These are phyloP conservation scores for Acrocalymma vagum DNA, from an alignment of 2,329 filamentous ascomycete genomes.

Conservation along the genomic window DNA sequence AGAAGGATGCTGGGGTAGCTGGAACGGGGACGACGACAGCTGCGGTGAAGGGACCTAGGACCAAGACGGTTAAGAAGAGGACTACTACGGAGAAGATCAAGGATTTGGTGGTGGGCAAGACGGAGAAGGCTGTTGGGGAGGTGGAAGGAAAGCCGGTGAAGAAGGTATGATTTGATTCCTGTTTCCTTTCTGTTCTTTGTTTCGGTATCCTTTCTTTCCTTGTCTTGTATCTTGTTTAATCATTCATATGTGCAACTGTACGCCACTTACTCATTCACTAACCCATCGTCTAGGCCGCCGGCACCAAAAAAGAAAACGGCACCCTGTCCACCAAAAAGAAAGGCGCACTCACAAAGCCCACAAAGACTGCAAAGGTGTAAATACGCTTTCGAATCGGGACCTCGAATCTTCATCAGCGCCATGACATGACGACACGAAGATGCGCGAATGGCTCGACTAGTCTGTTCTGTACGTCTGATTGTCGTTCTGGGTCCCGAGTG, in stretches of 20 bases:
- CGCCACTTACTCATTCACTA: no score
- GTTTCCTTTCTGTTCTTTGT: background rate
- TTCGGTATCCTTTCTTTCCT: background rate
- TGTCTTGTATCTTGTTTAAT: constrained; percentile 1
- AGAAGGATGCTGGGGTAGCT: constrained; percentile 20
- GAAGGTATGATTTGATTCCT: constrained; percentile 31
- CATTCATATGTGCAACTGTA: background rate
- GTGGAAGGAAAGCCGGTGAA: constrained; percentile 35
- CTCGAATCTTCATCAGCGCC: no score
- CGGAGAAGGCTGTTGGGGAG: constrained; percentile 31
- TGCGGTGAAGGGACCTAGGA: constrained; percentile 17
- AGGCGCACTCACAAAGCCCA: constrained; percentile 12
- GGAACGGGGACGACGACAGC: constrained; percentile 14
- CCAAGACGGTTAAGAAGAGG: constrained; percentile 34
- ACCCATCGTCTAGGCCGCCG: constrained; percentile 19
- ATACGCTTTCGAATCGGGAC: no score
- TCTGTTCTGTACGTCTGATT: no score
- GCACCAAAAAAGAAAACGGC: constrained; percentile 17
- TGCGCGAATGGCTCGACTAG: no score
- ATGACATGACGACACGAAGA: no score
- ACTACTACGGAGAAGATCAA: constrained; percentile 36
- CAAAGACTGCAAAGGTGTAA: no score
- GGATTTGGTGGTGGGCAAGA: constrained; percentile 34
- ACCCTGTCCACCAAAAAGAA: constrained; percentile 16
- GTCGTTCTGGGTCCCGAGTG: no score